A percentile compares a stretch with the other conserved stretches of the same genome.
Conservation (phyloP, 495 filamentous ascomycete genomes). For the Xylaria palmicola region DNA sequence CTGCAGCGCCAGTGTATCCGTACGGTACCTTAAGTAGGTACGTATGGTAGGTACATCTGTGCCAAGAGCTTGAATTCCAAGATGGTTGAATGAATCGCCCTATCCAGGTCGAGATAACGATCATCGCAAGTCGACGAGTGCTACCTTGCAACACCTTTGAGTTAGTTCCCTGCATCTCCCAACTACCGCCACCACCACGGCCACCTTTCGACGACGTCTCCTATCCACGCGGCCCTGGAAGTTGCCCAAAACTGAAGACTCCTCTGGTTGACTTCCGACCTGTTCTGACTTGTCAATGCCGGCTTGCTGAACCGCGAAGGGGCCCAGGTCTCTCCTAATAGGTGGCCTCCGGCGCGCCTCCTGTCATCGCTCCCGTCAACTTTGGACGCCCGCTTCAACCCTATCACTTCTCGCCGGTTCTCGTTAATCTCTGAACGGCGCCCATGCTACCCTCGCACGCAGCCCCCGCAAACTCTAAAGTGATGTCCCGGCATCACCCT, state of each 20-base stretch:
- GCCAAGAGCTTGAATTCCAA: conserved; percentile 11
- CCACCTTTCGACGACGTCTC: background rate
- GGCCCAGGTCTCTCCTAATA: conserved; percentile 14
- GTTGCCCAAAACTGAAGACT: background rate
- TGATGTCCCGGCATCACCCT: conserved; percentile 59
- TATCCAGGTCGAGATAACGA: conserved; percentile 11
- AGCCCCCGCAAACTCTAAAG: conserved; percentile 47
- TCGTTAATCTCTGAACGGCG: conserved; percentile 24
- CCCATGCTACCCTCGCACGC: conserved; percentile 41
- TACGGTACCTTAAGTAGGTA: too few species aligned
- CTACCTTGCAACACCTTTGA: conserved; percentile 37
- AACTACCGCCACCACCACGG: conserved; percentile 5
- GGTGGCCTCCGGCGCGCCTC: conserved; percentile 13
- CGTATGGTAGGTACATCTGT: background rate
- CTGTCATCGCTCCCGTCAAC: conserved; percentile 7
- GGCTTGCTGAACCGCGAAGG: conserved; percentile 12
- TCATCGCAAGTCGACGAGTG: conserved; percentile 18
- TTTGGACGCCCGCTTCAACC: background rate
- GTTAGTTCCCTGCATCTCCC: conserved; percentile 22
- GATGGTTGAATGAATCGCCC: background rate
- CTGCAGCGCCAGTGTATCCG: too few species aligned
- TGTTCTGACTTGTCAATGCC: conserved; percentile 11
- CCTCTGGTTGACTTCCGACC: background rate
- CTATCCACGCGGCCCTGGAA: background rate
- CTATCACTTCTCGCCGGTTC: background rate